A percentile compares a stretch with the other conserved stretches of the same genome.
Conservation (phyloP, 2,329 filamentous ascomycete species). For the Fusarium beomiforme region DNA sequence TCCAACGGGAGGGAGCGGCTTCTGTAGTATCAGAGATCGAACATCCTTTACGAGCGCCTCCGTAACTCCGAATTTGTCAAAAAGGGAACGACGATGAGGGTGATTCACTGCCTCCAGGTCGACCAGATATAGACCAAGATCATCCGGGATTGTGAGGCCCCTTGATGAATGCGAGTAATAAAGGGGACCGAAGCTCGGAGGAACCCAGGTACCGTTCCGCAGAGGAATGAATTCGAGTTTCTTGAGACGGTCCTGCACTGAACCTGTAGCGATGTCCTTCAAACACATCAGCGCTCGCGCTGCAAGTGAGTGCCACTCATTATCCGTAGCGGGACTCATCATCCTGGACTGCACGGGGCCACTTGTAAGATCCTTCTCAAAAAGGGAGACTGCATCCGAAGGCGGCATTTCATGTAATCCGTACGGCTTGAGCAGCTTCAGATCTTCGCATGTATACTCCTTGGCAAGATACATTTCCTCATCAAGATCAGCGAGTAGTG, state of each 20-base stretch:
- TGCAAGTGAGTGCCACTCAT: slow-evolving; percentile 31
- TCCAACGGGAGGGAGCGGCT: background rate
- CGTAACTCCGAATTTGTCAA: slow-evolving; percentile 25
- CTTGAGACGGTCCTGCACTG: background rate
- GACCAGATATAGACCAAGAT: slow-evolving; percentile 18
- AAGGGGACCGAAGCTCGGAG: background rate
- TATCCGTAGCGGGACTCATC: slow-evolving; percentile 5
- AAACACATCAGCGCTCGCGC: slow-evolving; percentile 11
- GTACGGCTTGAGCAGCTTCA: slow-evolving; percentile 4
- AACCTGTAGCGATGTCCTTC: background rate
- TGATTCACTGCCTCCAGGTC: slow-evolving; percentile 14
- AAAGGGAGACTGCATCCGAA: background rate
- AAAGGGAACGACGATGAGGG: slow-evolving; percentile 13
- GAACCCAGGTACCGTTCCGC: slow-evolving; percentile 25
- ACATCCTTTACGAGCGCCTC: slow-evolving; percentile 15
- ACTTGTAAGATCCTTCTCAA: slow-evolving; percentile 15
- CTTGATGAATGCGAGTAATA: slow-evolving; percentile 24
- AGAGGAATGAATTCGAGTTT: slow-evolving; percentile 27
- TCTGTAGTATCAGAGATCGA: slow-evolving; percentile 9
- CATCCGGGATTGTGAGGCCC: slow-evolving; percentile 12
- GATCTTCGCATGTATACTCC: slow-evolving; percentile 12
- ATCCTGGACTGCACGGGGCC: slow-evolving; percentile 4
- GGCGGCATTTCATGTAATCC: slow-evolving; percentile 1
- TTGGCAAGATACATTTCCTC: slow-evolving; percentile 32
- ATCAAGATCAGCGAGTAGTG: slow-evolving; percentile 25